These are phyloP conservation scores for Coffea canephora DNA, from an alignment of 257 asterid species.

Conservation along the genomic window DNA sequence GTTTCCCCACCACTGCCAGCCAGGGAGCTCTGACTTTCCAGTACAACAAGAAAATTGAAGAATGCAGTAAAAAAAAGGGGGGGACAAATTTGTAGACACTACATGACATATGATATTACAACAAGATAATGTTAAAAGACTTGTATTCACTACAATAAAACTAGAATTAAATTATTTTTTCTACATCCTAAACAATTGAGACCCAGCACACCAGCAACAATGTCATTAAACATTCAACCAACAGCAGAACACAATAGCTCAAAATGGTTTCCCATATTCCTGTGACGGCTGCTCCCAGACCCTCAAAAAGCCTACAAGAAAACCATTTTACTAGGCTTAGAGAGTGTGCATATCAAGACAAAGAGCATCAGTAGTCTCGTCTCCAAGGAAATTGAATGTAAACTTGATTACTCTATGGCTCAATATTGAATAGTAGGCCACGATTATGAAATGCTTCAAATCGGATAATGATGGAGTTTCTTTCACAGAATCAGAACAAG, in stretches of 20 bases:
- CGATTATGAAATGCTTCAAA: neutral
- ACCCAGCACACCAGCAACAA: neutral
- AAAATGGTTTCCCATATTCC: constrained; percentile 63
- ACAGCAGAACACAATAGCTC: constrained; percentile 26
- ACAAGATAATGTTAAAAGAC: constrained; percentile 10
- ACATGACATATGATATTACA: neutral
- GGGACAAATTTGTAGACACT: neutral
- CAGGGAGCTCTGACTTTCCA: neutral
- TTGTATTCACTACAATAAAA: neutral
- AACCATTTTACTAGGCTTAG: constrained; percentile 10
- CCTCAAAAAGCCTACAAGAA: constrained; percentile 54
- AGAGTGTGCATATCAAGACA: neutral
- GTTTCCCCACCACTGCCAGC: neutral
- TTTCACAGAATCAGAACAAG: neutral
- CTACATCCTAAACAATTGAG: neutral
- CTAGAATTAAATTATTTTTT: neutral
- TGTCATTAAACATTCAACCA: neutral
- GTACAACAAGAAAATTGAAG: neutral
- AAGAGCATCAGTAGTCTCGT: constrained; percentile 5
- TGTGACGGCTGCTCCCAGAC: constrained; percentile 71
- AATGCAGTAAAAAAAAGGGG: neutral
- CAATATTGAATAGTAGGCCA: neutral
- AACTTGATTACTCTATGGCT: neutral
- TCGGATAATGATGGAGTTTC: neutral
- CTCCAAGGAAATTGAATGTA: constrained; percentile 1